A percentile compares a stretch with the other conserved stretches of the same genome.
Evolutionary conservation across 2,329 filamentous ascomycete genomes (phyloP).

Genomic region (Ceratocystis harringtonii): DNA sequence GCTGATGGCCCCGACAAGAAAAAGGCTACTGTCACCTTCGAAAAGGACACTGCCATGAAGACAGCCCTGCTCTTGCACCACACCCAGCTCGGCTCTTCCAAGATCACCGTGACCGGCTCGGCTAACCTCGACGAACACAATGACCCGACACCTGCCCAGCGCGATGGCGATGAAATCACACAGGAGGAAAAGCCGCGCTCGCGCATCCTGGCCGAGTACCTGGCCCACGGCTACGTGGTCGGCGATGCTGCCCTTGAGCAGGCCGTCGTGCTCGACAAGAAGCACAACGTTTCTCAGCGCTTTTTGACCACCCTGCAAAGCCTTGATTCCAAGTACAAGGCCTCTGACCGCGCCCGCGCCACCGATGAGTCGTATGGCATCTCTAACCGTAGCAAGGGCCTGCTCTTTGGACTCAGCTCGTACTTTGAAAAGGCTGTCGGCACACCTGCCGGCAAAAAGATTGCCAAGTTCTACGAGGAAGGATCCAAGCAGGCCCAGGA

Average conservation of each 20-base stretch:
- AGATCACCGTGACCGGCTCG: slow-evolving; percentile 61
- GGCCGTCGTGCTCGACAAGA: slow-evolving; percentile 75
- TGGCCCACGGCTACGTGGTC: slow-evolving; percentile 83
- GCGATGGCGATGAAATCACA: slow-evolving; percentile 48
- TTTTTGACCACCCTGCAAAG: slow-evolving; percentile 64
- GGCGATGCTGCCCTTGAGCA: slow-evolving; percentile 60
- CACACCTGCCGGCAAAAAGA: slow-evolving; percentile 75
- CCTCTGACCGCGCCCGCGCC: slow-evolving; percentile 69
- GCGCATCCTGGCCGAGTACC: slow-evolving; percentile 89
- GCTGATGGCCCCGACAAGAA: slow-evolving; percentile 47
- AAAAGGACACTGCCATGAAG: slow-evolving; percentile 92
- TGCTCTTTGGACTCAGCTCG: slow-evolving; percentile 53
- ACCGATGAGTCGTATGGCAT: slow-evolving; percentile 78
- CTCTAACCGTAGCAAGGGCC: slow-evolving; percentile 50
- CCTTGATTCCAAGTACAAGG: slow-evolving; percentile 77
- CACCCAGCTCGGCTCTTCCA: slow-evolving; percentile 77
- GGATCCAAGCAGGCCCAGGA: slow-evolving; percentile 82
- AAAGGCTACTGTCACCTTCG: slow-evolving; percentile 84
- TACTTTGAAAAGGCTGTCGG: slow-evolving; percentile 91
- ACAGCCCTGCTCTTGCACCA: slow-evolving; percentile 94
- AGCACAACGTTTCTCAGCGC: slow-evolving; percentile 68
- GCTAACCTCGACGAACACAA: slow-evolving; percentile 46
- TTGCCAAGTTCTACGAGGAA: slow-evolving; percentile 76
- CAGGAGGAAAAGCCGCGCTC: slow-evolving; percentile 96
- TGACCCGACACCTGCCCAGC: slow-evolving; percentile 26